These are phyloP conservation scores for Syzygium syzygioides DNA, from an alignment of 441 rosid species.

Conservation along the genomic window DNA sequence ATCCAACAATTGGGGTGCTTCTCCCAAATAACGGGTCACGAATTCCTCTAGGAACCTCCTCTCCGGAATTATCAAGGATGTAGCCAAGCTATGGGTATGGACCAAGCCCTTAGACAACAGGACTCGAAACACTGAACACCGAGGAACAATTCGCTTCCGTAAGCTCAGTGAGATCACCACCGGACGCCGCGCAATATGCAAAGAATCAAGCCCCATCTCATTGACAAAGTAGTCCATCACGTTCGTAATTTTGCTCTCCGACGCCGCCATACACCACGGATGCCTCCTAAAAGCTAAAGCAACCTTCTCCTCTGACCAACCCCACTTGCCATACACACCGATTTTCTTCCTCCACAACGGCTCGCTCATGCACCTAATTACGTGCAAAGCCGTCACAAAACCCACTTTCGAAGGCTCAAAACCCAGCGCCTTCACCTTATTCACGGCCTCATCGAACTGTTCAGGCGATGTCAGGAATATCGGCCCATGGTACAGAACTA, in stretches of 20 bases:
- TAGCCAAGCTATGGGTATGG: conserved; percentile 29
- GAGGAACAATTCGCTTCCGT: conserved; percentile 50
- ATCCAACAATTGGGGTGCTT: conserved; percentile 44
- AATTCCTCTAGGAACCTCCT: conserved; percentile 33
- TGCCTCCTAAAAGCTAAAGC: conserved; percentile 42
- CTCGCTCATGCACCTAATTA: conserved; percentile 35
- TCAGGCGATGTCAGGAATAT: conserved; percentile 25
- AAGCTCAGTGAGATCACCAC: conserved; percentile 37
- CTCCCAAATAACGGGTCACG: conserved; percentile 28
- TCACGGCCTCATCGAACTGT: conserved; percentile 23
- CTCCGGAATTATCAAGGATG: conserved; percentile 29
- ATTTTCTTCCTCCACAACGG: conserved; percentile 38
- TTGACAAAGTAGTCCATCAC: conserved; percentile 48
- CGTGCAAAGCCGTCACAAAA: conserved; percentile 43
- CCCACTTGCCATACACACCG: conserved; percentile 58
- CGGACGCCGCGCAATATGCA: conserved; percentile 30
- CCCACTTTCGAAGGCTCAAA: conserved; percentile 40
- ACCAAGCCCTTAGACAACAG: conserved; percentile 37
- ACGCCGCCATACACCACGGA: conserved; percentile 46
- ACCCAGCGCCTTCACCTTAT: conserved; percentile 40
- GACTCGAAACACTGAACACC: conserved; percentile 36
- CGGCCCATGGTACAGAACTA: conserved; percentile 34
- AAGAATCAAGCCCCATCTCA: conserved; percentile 3
- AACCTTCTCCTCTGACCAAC: conserved; percentile 53
- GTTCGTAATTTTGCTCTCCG: conserved; percentile 42